Conservation (phyloP, 2,329 filamentous ascomycete genomes). For the Ascocoryne sarcoides region DNA sequence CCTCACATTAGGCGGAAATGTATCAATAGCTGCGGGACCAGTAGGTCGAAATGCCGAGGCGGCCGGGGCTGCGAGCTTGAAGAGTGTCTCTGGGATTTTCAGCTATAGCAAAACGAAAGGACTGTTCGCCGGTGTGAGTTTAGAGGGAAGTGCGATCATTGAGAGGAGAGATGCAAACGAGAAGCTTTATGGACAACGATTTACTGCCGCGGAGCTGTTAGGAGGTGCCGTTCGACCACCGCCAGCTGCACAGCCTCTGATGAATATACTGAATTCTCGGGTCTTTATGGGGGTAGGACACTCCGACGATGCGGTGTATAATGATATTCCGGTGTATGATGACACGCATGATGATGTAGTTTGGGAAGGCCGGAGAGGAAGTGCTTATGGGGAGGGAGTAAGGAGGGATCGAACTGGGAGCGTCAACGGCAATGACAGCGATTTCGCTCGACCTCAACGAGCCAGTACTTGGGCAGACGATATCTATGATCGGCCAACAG, state of each 20-base stretch:
- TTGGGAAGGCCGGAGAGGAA: constrained; percentile 69
- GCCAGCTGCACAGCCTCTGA: constrained; percentile 72
- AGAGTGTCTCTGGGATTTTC: constrained; percentile 85
- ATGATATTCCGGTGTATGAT: constrained; percentile 86
- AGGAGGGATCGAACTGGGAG: constrained; percentile 40
- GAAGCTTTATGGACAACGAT: constrained; percentile 80
- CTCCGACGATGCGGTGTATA: constrained; percentile 68
- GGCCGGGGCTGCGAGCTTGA: constrained; percentile 84
- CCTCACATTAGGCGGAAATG: constrained; percentile 89
- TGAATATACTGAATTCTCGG: constrained; percentile 76
- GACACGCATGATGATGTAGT: constrained; percentile 72
- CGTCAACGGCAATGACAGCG: constrained; percentile 32
- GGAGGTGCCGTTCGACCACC: constrained; percentile 70
- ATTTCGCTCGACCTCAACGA: constrained; percentile 47
- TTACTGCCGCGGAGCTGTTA: constrained; percentile 75
- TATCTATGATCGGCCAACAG: constrained; percentile 53
- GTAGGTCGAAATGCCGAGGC: constrained; percentile 93
- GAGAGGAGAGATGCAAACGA: constrained; percentile 95
- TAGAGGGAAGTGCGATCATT: constrained; percentile 88
- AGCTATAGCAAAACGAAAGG: constrained; percentile 98
- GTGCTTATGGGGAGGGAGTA: constrained; percentile 60
- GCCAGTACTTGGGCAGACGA: constrained; percentile 69
- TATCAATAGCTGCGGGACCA: constrained; percentile 88
- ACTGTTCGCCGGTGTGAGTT: constrained; percentile 86
- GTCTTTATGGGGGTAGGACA: constrained; percentile 62